These are phyloP conservation scores for Xylaria sp. DNA, from an alignment of 2,329 filamentous ascomycete species.

Conservation along the genomic window DNA sequence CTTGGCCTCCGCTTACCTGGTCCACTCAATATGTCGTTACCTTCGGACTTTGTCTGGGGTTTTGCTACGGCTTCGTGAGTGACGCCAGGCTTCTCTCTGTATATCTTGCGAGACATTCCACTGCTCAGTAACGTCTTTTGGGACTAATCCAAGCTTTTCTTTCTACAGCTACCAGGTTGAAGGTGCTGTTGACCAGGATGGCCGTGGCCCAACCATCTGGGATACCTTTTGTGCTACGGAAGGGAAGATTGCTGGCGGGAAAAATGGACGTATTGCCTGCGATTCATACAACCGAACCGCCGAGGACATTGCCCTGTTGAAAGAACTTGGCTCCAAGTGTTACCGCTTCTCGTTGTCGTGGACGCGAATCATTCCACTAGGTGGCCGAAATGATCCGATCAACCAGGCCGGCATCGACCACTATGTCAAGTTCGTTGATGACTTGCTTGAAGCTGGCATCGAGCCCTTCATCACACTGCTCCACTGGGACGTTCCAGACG, in stretches of 20 bases:
- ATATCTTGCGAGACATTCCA: background rate
- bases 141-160: conserved; percentile 24
- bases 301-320: conserved; percentile 78
- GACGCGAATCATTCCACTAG: conserved; percentile 84
- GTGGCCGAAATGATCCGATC: conserved; percentile 78
- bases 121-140: conserved; percentile 3
- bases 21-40: conserved; percentile 56
- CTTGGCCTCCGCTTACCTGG: conserved; percentile 15
- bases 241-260: conserved; percentile 80
- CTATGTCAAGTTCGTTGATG: conserved; percentile 79
- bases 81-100: conserved; percentile 1
- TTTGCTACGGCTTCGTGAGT: conserved; percentile 76
- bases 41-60: conserved; percentile 75
- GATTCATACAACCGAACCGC: conserved; percentile 82
- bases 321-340: conserved; percentile 69
- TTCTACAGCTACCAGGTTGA: conserved; percentile 80
- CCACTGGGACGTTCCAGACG: conserved; percentile 87
- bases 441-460: conserved; percentile 75
- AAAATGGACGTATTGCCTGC: conserved; percentile 76
- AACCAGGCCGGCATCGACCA: conserved; percentile 78
- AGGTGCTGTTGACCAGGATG: conserved; percentile 73
- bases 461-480: conserved; percentile 80
- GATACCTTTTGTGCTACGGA: conserved; percentile 82
- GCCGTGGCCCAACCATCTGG: conserved; percentile 83
- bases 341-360: conserved; percentile 88